Evolutionary conservation across 2,329 filamentous ascomycete genomes (phyloP), one percentile per base, ranked within the genome.

Genomic region (Fusarium pininemorale): DNA sequence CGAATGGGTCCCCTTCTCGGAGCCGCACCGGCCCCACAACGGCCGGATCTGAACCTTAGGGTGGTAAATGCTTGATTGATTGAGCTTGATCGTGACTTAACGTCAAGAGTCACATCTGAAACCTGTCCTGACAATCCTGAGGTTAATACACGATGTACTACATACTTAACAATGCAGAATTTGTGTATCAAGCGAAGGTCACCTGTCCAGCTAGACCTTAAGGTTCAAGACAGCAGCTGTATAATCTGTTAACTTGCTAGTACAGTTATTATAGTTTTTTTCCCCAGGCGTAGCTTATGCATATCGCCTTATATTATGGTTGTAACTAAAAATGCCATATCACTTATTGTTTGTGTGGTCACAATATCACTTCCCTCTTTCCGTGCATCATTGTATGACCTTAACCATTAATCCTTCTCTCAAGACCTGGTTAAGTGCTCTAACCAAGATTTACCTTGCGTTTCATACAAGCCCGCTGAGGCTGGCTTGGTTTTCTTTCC

Each of bases 1-100:
- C 56, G 56, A 51, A 59, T 30, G 26, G 1, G 15, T 10, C 11
- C 11, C 20, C 47, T 65, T 63, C 69, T 62, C 24, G 63, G 63
- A 70, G 75, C 75, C 63, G 55, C 4, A 7, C 11, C 63, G 54
- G 66, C 55, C 41, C 66, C 55, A 62, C 55, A 63, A 24, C 48
- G 45, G 64, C 63, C 41, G 66, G 37, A 69, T 54, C 28, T 60
- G 26, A 48, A 37, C 26, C 39, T 42, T 14, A 24, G 16, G 22
- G 44, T 38, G 28, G 18, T 24, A 28, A 22, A 32, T 22, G 38
- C 37, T 56, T 56, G 28, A 41, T 56, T 56, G 28, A 41, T 50
- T 48, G 44, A 28, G 22, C 37, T 35, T 37, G n/a, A 41, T 37
- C 41, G 16, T 28, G 24, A 20, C 14, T 28, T 28, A 38, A 51